phyloP scores from a whole-genome alignment of 805 yeast species.

The Saturnispora ahearnii region DNA sequence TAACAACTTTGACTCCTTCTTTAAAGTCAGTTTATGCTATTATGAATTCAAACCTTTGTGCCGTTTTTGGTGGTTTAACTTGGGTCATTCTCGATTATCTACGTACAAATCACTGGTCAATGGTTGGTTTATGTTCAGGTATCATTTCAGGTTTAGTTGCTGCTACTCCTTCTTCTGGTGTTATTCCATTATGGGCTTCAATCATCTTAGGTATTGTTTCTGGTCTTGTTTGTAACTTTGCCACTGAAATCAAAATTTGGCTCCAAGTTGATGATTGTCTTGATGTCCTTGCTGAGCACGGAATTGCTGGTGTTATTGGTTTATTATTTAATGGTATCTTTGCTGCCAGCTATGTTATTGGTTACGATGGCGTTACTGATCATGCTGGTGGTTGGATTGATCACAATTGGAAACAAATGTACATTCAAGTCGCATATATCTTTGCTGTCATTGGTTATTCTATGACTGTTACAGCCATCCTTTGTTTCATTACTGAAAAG shows the following conservation, averaged over 20 bases:
- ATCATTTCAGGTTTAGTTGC: constrained; percentile 93
- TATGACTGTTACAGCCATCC: constrained; percentile 63
- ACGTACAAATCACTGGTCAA: constrained; percentile 82
- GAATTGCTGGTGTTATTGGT: constrained; percentile 89
- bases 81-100: constrained; percentile 91
- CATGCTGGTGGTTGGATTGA: constrained; percentile 90
- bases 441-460: constrained; percentile 69
- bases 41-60: constrained; percentile 85
- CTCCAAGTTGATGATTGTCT: constrained; percentile 82
- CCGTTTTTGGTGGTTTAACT: constrained; percentile 81
- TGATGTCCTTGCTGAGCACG: constrained; percentile 98
- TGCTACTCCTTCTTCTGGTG: constrained; percentile 92
- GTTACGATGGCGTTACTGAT: constrained; percentile 77
- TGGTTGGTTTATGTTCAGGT: constrained; percentile 94
- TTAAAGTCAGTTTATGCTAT: constrained; percentile 81
- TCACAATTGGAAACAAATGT: constrained; percentile 85
- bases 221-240: constrained; percentile 78
- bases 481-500: constrained; percentile 63
- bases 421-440: constrained; percentile 79
- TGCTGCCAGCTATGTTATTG: constrained; percentile 80
- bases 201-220: constrained; percentile 74
- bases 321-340: constrained; percentile 81
- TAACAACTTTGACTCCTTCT: constrained; percentile 75
- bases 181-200: constrained; percentile 87
- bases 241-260: constrained; percentile 79